Percentiles rank a stretch among this genome's conserved stretches.
Conservation (phyloP, 2,329 filamentous ascomycete genomes). For the Incumbomyces delicatus region DNA sequence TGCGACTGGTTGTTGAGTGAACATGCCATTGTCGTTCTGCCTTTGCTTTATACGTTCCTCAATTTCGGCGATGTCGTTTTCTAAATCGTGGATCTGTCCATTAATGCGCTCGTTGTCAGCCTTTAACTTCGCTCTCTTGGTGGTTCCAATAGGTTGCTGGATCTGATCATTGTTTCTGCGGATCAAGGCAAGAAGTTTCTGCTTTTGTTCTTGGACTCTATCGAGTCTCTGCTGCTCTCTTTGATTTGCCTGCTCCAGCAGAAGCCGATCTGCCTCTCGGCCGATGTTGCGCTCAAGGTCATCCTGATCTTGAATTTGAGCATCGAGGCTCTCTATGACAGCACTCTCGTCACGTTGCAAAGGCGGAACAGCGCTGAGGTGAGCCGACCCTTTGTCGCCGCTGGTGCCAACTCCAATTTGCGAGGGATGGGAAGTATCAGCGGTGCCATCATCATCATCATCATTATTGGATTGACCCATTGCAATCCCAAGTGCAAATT, state of each 20-base stretch:
- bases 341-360: constrained; percentile 39
- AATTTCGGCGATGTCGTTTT: constrained; percentile 70
- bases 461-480: no score
- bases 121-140: constrained; percentile 29
- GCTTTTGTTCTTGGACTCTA: constrained; percentile 43
- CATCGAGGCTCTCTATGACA: constrained; percentile 53
- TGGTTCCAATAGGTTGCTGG: constrained; percentile 43
- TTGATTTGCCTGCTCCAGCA: constrained; percentile 53
- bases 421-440: no score
- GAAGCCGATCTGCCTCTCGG: constrained; percentile 50
- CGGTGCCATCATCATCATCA: no score
- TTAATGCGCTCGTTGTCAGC: constrained; percentile 29
- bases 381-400: neutral
- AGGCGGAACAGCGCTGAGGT: neutral
- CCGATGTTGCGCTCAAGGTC: constrained; percentile 83
- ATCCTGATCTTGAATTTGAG: constrained; percentile 71
- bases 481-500: no score
- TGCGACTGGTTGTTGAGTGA: constrained; percentile 34
- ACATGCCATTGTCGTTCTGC: constrained; percentile 46
- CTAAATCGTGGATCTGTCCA: constrained; percentile 54
- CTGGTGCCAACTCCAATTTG: no score
- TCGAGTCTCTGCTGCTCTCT: constrained; percentile 54
- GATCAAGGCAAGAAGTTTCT: constrained; percentile 57
- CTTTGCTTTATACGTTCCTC: constrained; percentile 69
- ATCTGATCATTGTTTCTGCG: constrained; percentile 49